Base-by-base conservation (phyloP, 106 monocot species). In the Iris macrosiphon region DNA sequence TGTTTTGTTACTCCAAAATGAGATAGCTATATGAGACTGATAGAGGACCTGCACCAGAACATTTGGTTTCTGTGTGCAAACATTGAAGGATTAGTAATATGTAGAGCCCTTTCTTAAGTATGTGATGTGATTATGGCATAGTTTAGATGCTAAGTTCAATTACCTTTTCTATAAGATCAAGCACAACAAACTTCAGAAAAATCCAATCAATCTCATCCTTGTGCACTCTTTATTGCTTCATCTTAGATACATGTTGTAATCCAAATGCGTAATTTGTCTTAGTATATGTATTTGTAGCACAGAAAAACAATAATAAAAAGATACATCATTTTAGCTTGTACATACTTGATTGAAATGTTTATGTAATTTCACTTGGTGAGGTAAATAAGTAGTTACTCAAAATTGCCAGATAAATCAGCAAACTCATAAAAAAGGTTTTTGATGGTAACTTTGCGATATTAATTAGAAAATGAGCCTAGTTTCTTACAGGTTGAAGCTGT, bases 221-320 rank as follows among this genome's bases (percentile, higher is more conserved):
- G 93, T 94, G 62, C 89, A 93, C 20, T 93, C 93, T 67, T 93
- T 88, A n/a, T 78, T 93, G 93, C 75, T 93, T 88, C 93, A 93
- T 93, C 63, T 93, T 93, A 63, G 88, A 93, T 43, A 93, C 93
- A 64, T 92, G 92, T 85, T 90, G 66, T 41, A 46, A 60, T n/a
- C 6, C n/a, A 41, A 31, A 52, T 37, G 28, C 49, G 31, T 66
- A 42, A 13, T 59, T n/a, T 9, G 12, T 41, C 30, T 44, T 59
- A 42, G 10, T n/a, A 22, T 20, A 62, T 15, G 34, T 19, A 1
- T n/a, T 20, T 1, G 1, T 19, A 13, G n/a, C n/a, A n/a, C n/a
- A n/a, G n/a, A n/a, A n/a, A n/a, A n/a, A n/a, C n/a, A n/a, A n/a
- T n/a, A n/a, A n/a, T n/a, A n/a, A n/a, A n/a, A n/a, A n/a, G n/a